Base-by-base conservation (phyloP, 768 basidiomycete species). In the Lentinula sp. region DNA sequence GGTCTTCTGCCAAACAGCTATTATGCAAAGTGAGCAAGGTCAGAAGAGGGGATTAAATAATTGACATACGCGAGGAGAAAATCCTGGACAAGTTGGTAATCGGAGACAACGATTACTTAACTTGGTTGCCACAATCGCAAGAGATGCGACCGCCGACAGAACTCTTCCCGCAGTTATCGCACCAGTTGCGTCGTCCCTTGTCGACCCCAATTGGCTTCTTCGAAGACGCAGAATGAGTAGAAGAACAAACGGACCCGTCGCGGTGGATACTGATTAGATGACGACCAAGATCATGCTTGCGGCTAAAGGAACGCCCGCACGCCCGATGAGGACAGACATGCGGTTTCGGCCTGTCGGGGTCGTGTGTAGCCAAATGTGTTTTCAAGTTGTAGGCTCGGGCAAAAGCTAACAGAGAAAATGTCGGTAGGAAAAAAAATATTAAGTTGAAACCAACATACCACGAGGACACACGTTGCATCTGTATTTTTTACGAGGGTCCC, bases 341-440 rank as follows among this genome's bases (percentile, higher is more conserved):
- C 5, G 93, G 93, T 76, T 96, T 98, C 54, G 88, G 76, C 62
- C 95, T 82, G 72, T 92, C 87, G 23, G 95, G 95, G 70, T 96
- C 93, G 73, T 98, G 95, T 3, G 95, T 98, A 28, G 89, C 89
- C 83, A 91, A 87, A 72, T 97, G 95, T 0, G 95, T 95, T 78
- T 98, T 98, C 61, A 98, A 75, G 68, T 98, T 98, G 74, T 91
- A 97, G 2, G 93, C 93, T 31, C 95, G 80, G 10, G 94, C 95
- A 66, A 98, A 98, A 1, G 90, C 95, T 90, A 28, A 61, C 21
- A 63, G 42, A 61, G 56, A 62, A 49, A 61, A 63, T 55, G 18
- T 60, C 37, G 42, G 16, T 13, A 60, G 45, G 48, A 34, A 15
- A 61, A 42, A 63, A 1, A 62, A 31, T 48, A 61, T 6, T 13